Evolutionary conservation across 2,329 filamentous ascomycete species (phyloP).

Genomic region (Macroventuria anomochaeta): DNA sequence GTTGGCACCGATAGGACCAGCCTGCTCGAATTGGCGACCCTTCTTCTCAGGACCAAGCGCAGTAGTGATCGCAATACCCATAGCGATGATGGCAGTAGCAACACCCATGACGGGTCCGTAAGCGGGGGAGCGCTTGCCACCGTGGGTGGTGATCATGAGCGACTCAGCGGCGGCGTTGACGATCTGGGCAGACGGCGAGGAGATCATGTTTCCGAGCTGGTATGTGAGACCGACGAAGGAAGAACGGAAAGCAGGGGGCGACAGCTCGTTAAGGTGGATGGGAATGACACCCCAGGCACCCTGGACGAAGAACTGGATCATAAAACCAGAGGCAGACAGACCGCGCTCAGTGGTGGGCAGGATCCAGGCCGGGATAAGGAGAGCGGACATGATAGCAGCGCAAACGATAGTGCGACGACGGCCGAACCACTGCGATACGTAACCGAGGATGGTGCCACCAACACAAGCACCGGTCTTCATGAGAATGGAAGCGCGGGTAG

Average conservation of each 20-base stretch:
- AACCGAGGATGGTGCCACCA: conserved; percentile 75
- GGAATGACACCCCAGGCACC: conserved; percentile 55
- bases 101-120: conserved; percentile 79
- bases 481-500: conserved; percentile 77
- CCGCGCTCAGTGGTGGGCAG: conserved; percentile 65
- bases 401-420: conserved; percentile 72
- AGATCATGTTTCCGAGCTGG: conserved; percentile 78
- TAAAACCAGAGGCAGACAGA: conserved; percentile 70
- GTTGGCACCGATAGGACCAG: conserved; percentile 57
- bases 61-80: conserved; percentile 71
- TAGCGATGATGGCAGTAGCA: conserved; percentile 76
- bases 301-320: conserved; percentile 65
- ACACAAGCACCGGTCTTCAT: conserved; percentile 81
- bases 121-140: conserved; percentile 67
- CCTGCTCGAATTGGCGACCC: conserved; percentile 72
- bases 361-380: conserved; percentile 74
- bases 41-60: conserved; percentile 77
- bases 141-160: conserved; percentile 56
- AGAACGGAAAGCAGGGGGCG: conserved; percentile 72
- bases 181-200: conserved; percentile 75
- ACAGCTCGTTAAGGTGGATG: conserved; percentile 77
- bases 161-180: conserved; percentile 74
- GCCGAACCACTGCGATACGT: conserved; percentile 76
- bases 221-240: conserved; percentile 75
- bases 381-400: conserved; percentile 65